Percentiles rank a stretch among this genome's conserved stretches.
Evolutionary conservation across 768 basidiomycete species (phyloP).

Genomic region (Pleurotus platypus): DNA sequence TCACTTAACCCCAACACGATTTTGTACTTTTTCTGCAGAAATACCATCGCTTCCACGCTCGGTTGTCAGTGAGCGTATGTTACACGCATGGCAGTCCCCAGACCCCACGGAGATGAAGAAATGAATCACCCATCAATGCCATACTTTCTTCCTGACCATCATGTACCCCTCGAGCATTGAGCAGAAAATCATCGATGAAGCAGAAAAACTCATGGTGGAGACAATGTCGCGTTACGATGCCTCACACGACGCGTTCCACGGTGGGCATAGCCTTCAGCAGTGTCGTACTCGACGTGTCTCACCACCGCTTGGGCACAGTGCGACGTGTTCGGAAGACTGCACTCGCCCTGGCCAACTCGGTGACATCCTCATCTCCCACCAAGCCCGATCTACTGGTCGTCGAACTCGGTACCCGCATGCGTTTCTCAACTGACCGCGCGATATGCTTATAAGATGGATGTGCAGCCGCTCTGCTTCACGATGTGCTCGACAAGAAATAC

Average conservation of each 20-base stretch:
- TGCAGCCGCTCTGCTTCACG: slow-evolving; percentile 83
- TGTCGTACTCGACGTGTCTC: slow-evolving; percentile 5
- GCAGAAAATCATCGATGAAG: slow-evolving; percentile 46
- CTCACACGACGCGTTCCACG: slow-evolving; percentile 78
- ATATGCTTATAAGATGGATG: not conserved
- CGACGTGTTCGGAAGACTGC: slow-evolving; percentile 81
- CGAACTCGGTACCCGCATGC: slow-evolving; percentile 52
- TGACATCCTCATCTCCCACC: slow-evolving; percentile 22
- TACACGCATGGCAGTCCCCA: too few relatives aligned
- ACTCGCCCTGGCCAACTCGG: slow-evolving; percentile 54
- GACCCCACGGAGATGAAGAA: too few relatives aligned
- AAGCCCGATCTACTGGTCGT: slow-evolving; percentile 70
- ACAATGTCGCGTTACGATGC: slow-evolving; percentile 78
- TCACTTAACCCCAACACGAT: slow-evolving; percentile 3
- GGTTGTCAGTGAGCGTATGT: too few relatives aligned
- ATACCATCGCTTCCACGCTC: too few relatives aligned
- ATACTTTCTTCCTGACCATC: too few relatives aligned
- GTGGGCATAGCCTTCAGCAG: slow-evolving; percentile 34
- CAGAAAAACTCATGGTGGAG: slow-evolving; percentile 67
- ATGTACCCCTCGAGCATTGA: slow-evolving; percentile 56
- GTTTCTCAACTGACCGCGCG: not conserved
- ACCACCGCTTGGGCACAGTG: slow-evolving; percentile 38
- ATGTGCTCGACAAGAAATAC: slow-evolving; percentile 86
- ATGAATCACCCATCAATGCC: too few relatives aligned
- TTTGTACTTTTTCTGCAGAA: not conserved